Evolutionary conservation across 495 filamentous ascomycete genomes (phyloP), one percentile per base, ranked within the genome.

Genomic region (Aspergillus nanangensis): DNA sequence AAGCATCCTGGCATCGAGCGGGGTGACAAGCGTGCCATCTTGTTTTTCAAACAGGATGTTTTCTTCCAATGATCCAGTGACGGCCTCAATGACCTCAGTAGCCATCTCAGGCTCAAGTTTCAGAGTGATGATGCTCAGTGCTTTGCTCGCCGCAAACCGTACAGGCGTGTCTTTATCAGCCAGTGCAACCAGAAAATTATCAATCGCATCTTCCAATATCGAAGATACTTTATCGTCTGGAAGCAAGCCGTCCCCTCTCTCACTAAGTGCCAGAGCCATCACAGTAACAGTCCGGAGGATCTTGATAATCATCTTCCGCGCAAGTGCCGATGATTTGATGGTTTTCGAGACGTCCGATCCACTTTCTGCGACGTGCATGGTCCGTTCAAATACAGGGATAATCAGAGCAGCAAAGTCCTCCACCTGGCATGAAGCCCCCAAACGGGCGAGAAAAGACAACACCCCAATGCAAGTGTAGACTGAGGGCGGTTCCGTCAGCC

Each of bases 91-190:
- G 14, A 97, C 82, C 41, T 96, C 84, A 0, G 78, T 74, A 0
- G 84, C 89, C 82, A 95, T 90, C 10, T 84, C 84, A 0, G 79
- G 58, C 22, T 90, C 80, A 3, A 98, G 67, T 54, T 86, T 87
- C 41, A 88, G 66, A 0, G 90, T 82, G 51, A 97, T 80, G 21
- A 95, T 76, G 51, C 88, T 94, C 38, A 97, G 76, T 11, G 90
- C 85, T 66, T 99, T 99, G 65, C 89, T 94, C 8, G 92, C 87
- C 25, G 92, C 85, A 61, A 94, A 80, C 29, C 93, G 75, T 22
- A 97, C 88, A 5, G 87, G 86, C 0, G 91, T 96, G 52, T 96
- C 89, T 46, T 87, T 86, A 56, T 97, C 91, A 8, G 78, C 79
- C 5, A 97, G 73, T 9, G 66, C 51, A 11, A 64, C 58, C 48